Conservation (phyloP, 257 asterid genomes). For the Nicotiana tomentosiformis region DNA sequence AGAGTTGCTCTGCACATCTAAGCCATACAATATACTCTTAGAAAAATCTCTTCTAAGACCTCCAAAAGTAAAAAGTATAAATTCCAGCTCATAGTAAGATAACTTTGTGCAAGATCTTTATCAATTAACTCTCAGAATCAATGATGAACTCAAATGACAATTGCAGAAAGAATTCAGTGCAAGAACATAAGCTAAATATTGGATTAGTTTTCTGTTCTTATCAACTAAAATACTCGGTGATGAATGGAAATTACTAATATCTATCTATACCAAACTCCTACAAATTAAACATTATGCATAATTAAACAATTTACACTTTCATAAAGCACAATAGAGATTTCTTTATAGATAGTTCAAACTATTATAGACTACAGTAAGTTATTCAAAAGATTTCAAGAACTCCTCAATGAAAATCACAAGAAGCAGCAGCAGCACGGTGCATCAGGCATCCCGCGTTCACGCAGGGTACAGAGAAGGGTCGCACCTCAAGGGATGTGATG, state of each 20-base stretch:
- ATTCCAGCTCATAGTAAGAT: not conserved
- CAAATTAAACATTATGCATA: not conserved
- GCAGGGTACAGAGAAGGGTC: too few relatives aligned
- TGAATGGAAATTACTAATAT: not conserved
- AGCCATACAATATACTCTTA: not conserved
- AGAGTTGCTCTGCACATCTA: slow-evolving; percentile 19
- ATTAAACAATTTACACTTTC: not conserved
- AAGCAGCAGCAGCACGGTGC: not conserved
- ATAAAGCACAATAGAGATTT: not conserved
- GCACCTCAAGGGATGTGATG: too few relatives aligned
- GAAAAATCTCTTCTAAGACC: not conserved
- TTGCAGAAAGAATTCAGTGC: not conserved
- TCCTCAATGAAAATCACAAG: not conserved
- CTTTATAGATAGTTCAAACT: not conserved
- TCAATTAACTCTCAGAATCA: not conserved
- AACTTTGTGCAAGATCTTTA: not conserved
- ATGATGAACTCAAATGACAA: not conserved
- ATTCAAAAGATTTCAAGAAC: not conserved
- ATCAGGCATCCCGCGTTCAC: too few relatives aligned
- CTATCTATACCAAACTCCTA: not conserved
- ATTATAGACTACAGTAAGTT: not conserved
- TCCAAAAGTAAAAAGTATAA: not conserved
- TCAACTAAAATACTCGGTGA: not conserved
- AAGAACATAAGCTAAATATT: not conserved
- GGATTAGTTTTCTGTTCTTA: not conserved